Base-by-base conservation (phyloP, 2,329 filamentous ascomycete genomes). In the Ophiocordyceps camponoti-rufipedis region DNA sequence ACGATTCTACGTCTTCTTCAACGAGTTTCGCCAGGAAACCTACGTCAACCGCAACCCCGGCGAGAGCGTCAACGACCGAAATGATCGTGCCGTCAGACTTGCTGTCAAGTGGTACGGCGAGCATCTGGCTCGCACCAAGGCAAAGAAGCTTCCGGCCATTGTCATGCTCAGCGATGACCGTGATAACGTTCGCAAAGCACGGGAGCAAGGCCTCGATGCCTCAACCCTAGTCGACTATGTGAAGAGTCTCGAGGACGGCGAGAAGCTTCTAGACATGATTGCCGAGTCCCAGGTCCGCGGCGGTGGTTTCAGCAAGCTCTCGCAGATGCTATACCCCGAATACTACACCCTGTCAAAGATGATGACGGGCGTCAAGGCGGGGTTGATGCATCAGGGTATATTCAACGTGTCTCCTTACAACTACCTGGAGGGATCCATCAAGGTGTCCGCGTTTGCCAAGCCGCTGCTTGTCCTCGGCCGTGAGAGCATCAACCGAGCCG, bases 321-420 rank as follows among this genome's bases (percentile, higher is more conserved):
- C 62, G 16, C 74, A 83, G 56, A 73, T 86, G 48, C 72, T 96
- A 45, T 98, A 96, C 55, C 79, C 85, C 0, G 91, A 96, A 57
- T 88, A 96, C 58, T 84, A 80, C 54, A 85, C 82, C 9, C 70
- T 91, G 60, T 95, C 89, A 5, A 93, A 82, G 62, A 83, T 96
- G 76, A 86, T 88, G 75, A 98, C 91, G 5, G 89, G 88, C 1
- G 74, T 95, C 46, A 93, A 93, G 66, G 79, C 78, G 44, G 87
- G 88, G 5, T 78, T 86, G 45, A 68, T 98, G 54, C 91, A 98
- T 59, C 89, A 98, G 63, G 91, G 91, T 7, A 80, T 85, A 23
- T 98, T 95, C 68, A 94, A 88, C 57, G 86, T 96, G 28, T 96
- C 91, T 8, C 85, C 86, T 1, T 98, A 96, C 70, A 98, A 98